phyloP scores from a whole-genome alignment of 495 filamentous ascomycete species.

The Penicillium bovifimosum region DNA sequence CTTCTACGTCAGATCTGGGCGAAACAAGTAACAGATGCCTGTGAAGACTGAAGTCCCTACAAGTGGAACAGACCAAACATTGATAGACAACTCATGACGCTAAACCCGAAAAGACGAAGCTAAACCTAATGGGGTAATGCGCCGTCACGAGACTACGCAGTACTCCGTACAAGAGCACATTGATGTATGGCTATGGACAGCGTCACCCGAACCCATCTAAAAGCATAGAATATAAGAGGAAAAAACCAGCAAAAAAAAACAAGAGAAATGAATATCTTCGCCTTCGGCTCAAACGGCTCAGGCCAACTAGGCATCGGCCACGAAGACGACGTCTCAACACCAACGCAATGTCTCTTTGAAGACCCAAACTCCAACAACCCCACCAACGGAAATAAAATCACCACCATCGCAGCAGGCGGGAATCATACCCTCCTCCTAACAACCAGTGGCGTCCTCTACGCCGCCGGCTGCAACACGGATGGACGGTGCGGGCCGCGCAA shows the following conservation, averaged over 20 bases:
- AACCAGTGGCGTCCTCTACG: slow-evolving; percentile 51
- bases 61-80: too few species aligned
- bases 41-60: too few species aligned
- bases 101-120: too few species aligned
- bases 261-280: slow-evolving; percentile 52
- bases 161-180: background rate
- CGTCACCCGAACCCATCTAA: background rate
- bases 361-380: background rate
- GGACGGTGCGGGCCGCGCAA: slow-evolving; percentile 37
- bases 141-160: too few species aligned
- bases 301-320: slow-evolving; percentile 82
- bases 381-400: slow-evolving; percentile 14
- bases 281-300: slow-evolving; percentile 88
- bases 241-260: background rate
- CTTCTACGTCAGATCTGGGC: too few species aligned
- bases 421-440: slow-evolving; percentile 80
- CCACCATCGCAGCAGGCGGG: slow-evolving; percentile 63
- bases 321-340: slow-evolving; percentile 63
- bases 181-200: background rate
- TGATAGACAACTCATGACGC: too few species aligned
- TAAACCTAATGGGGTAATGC: too few species aligned
- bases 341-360: slow-evolving; percentile 53
- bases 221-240: too few species aligned
- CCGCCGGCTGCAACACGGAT: slow-evolving; percentile 54
- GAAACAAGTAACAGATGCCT: too few species aligned